phyloP scores from a whole-genome alignment of 2,329 filamentous ascomycete genomes.

The Colletotrichum graminicola region DNA sequence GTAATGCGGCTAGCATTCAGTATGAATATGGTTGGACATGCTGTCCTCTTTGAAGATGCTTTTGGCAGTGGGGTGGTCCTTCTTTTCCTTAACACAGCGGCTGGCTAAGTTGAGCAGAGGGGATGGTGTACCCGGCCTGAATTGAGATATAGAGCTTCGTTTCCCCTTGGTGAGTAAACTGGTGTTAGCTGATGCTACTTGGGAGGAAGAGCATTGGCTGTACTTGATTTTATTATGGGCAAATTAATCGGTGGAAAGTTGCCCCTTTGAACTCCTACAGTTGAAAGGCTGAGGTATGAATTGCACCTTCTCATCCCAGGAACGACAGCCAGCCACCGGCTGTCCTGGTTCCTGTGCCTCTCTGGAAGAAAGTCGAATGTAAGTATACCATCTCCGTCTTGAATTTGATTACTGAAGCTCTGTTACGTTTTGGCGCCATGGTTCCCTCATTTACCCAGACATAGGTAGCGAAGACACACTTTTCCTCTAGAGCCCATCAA shows the following conservation, averaged over 20 bases:
- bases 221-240: slow-evolving; percentile 45
- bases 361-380: slow-evolving; percentile 46
- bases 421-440: slow-evolving; percentile 65
- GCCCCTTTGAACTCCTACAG: slow-evolving; percentile 52
- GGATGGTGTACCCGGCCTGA: slow-evolving; percentile 55
- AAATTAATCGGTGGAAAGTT: slow-evolving; percentile 51
- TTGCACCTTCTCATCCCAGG: background rate
- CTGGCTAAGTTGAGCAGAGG: slow-evolving; percentile 44
- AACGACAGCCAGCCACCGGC: background rate
- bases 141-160: slow-evolving; percentile 46
- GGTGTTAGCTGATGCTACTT: slow-evolving; percentile 54
- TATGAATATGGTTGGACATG: slow-evolving; percentile 67
- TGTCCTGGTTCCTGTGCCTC: slow-evolving; percentile 47
- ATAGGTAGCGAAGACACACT: background rate
- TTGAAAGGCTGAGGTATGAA: slow-evolving; percentile 52
- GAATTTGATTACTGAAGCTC: slow-evolving; percentile 58
- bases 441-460: background rate
- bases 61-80: slow-evolving; percentile 49
- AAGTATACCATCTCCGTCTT: slow-evolving; percentile 62
- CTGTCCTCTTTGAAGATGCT: slow-evolving; percentile 66
- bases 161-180: slow-evolving; percentile 60
- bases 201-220: slow-evolving; percentile 52
- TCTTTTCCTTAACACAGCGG: background rate
- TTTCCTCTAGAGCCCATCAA: background rate
- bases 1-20: background rate